These are phyloP conservation scores for Candida maesae DNA, from an alignment of 805 yeast genomes.

Conservation along the genomic window DNA sequence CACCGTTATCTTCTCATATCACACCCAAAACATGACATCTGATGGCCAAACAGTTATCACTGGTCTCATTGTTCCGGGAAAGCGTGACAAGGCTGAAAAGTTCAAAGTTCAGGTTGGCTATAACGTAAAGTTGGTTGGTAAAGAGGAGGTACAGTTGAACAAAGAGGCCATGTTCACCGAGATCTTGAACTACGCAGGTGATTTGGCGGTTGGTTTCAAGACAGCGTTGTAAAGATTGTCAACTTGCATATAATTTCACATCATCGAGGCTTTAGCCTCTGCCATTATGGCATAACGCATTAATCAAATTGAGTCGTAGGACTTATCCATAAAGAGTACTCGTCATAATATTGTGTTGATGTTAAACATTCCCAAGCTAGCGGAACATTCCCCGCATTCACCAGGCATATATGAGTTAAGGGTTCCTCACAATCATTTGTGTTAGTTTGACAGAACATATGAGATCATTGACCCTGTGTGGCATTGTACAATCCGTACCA, in stretches of 20 bases:
- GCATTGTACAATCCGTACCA: constrained; percentile 18
- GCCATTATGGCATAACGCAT: too few relatives aligned
- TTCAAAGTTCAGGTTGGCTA: constrained; percentile 79
- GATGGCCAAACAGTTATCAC: constrained; percentile 63
- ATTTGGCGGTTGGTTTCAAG: constrained; percentile 44
- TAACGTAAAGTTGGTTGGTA: constrained; percentile 59
- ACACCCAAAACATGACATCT: constrained; percentile 47
- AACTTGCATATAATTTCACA: not conserved
- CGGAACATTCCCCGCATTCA: too few relatives aligned
- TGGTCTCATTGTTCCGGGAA: constrained; percentile 76
- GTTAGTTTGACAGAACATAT: too few relatives aligned
- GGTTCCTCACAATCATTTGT: too few relatives aligned
- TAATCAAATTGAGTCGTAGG: too few relatives aligned
- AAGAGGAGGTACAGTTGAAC: constrained; percentile 55
- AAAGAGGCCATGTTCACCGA: constrained; percentile 72
- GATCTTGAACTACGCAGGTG: constrained; percentile 66
- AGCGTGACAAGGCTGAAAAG: constrained; percentile 48
- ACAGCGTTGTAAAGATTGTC: constrained; percentile 7
- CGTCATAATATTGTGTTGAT: too few relatives aligned
- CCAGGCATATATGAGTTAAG: too few relatives aligned
- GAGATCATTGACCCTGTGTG: not conserved
- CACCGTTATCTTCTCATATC: constrained; percentile 64
- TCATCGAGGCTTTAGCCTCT: not conserved
- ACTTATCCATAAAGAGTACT: too few relatives aligned
- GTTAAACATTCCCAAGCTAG: too few relatives aligned